These are phyloP conservation scores for Calocera cornea DNA, from an alignment of 768 basidiomycete species.

Conservation along the genomic window DNA sequence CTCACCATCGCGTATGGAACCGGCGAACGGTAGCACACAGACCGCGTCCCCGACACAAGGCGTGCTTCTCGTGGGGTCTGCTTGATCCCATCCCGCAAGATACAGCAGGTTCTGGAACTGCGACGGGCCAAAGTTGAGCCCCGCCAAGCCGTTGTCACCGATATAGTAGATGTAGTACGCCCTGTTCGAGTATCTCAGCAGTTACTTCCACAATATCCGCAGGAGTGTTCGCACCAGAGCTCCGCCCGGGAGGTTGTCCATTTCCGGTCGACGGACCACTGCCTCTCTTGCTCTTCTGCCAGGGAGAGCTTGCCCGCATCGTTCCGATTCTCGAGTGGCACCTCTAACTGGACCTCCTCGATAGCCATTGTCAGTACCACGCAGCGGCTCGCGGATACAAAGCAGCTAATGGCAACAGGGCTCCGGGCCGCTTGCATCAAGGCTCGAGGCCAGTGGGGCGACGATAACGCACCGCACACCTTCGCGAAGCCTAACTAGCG, in stretches of 20 bases:
- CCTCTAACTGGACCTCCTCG: no score
- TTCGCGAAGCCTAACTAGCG: no score
- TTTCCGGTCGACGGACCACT: background rate
- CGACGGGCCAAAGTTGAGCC: constrained; percentile 53
- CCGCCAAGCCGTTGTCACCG: background rate
- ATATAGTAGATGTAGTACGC: background rate
- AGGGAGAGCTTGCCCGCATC: background rate
- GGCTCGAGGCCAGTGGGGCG: no score
- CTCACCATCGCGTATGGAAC: constrained; percentile 46
- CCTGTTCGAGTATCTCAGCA: background rate
- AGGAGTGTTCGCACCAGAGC: no score
- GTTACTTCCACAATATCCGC: background rate
- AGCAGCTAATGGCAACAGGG: no score
- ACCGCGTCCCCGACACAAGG: constrained; percentile 37
- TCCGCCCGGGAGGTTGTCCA: background rate
- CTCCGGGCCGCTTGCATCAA: no score
- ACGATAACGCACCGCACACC: no score
- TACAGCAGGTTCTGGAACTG: constrained; percentile 64
- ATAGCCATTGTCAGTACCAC: no score
- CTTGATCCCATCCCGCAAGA: constrained; percentile 58
- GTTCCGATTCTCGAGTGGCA: no score
- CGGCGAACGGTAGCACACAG: constrained; percentile 56
- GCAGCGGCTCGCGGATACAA: no score
- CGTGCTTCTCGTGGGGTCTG: constrained; percentile 38
- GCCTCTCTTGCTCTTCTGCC: background rate